A percentile compares a stretch with the other conserved stretches of the same genome.
phyloP scores from a whole-genome alignment of 805 yeast genomes.

The Yamadazyma sp. region DNA sequence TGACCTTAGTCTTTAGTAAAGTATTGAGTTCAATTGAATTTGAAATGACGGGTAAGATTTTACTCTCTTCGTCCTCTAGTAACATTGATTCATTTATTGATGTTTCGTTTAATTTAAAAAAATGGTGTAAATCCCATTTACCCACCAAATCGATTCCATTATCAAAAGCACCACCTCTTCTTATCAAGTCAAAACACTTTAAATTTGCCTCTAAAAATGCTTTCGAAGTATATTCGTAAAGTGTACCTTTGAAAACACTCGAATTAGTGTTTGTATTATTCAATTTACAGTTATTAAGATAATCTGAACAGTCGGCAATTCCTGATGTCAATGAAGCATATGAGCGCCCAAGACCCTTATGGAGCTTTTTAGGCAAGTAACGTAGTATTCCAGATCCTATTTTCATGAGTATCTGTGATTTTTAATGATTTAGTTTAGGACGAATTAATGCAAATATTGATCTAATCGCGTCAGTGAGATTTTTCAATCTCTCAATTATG shows the following conservation, averaged over 20 bases:
- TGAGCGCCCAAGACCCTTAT: too few species aligned
- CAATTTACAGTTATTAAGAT: slow-evolving; percentile 25
- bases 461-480: too few species aligned
- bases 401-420: too few species aligned
- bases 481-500: too few species aligned
- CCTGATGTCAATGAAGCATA: background rate
- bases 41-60: slow-evolving; percentile 14
- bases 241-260: slow-evolving; percentile 52
- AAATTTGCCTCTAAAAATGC: slow-evolving; percentile 36
- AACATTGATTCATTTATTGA: slow-evolving; percentile 4
- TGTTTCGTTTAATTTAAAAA: slow-evolving; percentile 15
- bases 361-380: too few species aligned
- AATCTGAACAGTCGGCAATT: slow-evolving; percentile 9
- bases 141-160: slow-evolving; percentile 57
- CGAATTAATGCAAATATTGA: too few species aligned
- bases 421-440: too few species aligned
- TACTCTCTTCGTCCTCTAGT: background rate
- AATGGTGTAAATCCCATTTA: slow-evolving; percentile 41
- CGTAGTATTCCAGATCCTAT: too few species aligned
- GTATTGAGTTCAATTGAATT: slow-evolving; percentile 17
- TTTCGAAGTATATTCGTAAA: slow-evolving; percentile 49
- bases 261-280: slow-evolving; percentile 24
- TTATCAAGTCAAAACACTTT: slow-evolving; percentile 32
- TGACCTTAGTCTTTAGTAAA: slow-evolving; percentile 4
- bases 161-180: slow-evolving; percentile 56